Evolutionary conservation across 83 land plant species (phyloP), one percentile per base, ranked within the genome.

Genomic region (Isoetes engelmannii): DNA sequence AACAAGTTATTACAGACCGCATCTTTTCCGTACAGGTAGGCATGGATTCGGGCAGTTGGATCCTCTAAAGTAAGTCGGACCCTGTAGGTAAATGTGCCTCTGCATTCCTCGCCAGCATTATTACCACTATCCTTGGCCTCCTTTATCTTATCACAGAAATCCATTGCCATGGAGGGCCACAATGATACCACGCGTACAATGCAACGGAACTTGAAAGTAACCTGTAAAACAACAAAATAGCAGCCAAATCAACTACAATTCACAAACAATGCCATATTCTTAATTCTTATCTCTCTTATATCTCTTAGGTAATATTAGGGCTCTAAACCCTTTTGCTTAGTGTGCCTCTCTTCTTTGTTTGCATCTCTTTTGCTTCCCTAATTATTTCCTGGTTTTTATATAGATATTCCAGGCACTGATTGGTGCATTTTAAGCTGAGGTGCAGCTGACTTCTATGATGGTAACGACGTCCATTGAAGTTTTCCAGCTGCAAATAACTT

Each of bases 1-100:
- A 45, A 64, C 10, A 64, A 64, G 17, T 44, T 42, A 37, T 21
- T 42, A 15, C 72, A 77, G 80, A 92, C 97, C 77, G 85, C 97
- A 84, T 92, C 94, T 76, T 84, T 85, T n/a, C 61, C 86, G 74
- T 70, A 86, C 18, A 87, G 58, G 49, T 70, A 82, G 46, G 87
- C 94, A 77, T 83, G 89, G 44, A 92, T 82, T 80, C 87, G 84
- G 1, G 95, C 91, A 7, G 97, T 92, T 20, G 95, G 84, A 69
- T 92, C 97, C 68, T 92, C 97, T 49, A 92, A 68, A 19, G 89
- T 89, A n/a, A 92, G 74, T 75, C 88, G 78, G 9, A 89, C 55
- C 63, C 81, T 78, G 66, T 87, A 87, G 18, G 67, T 74, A 44
- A 74, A 75, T 6, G 21, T 48, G 41, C 63, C 44, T 41, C 28